Evolutionary conservation across 208 protist genomes (phyloP).

Genomic region (Trichomonas vaginalis): DNA sequence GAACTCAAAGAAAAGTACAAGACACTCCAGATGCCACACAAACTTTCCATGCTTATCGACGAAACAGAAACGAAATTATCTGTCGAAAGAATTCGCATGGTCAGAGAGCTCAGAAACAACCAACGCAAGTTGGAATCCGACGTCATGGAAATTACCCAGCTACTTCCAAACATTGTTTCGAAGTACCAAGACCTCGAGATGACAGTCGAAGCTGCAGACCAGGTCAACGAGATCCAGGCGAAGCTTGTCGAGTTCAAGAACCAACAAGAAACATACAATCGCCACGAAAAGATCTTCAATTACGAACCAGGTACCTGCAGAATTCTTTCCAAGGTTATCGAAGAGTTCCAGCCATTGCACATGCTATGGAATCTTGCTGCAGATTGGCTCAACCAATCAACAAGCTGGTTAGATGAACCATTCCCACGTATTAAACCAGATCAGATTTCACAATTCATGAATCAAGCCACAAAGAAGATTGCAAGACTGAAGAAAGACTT

Average conservation of each 20-base stretch:
- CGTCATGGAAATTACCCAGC: neutral
- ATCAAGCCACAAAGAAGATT: neutral
- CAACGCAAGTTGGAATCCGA: neutral
- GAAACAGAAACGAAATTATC: neutral
- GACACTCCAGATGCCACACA: neutral
- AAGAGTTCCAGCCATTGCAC: neutral
- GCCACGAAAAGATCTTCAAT: neutral
- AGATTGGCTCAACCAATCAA: neutral
- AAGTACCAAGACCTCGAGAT: slow-evolving; percentile 3
- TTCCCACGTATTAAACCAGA: slow-evolving; percentile 15
- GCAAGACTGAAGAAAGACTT: neutral
- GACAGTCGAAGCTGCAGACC: neutral
- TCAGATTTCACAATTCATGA: neutral
- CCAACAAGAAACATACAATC: neutral
- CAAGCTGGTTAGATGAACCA: neutral
- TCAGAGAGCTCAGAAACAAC: neutral
- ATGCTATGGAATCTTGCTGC: neutral
- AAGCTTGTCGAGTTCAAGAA: neutral
- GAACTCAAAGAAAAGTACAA: neutral
- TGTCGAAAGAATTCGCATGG: neutral
- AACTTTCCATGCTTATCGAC: neutral
- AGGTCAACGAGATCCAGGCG: neutral
- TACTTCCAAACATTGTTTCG: neutral
- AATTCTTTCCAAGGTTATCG: neutral
- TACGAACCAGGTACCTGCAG: neutral